phyloP scores from a whole-genome alignment of 331 rosid species.

The Prunus yedoensis region DNA sequence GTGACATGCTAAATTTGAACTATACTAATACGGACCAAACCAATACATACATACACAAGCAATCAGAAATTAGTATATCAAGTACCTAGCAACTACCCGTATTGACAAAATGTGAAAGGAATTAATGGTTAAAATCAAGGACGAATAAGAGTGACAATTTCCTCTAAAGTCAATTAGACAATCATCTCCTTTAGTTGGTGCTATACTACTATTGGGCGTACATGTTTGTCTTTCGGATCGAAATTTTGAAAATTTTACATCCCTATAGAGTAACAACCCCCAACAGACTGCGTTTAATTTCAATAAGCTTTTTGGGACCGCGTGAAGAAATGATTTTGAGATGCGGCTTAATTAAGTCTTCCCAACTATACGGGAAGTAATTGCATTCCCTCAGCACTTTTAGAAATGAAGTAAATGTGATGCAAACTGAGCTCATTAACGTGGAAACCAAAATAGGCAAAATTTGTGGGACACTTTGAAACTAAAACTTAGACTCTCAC shows the following conservation, averaged over 20 bases:
- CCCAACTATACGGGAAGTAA: not conserved
- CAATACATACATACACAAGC: not conserved
- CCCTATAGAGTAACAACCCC: not conserved
- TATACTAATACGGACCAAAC: not conserved
- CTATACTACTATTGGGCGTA: not conserved
- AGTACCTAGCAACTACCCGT: not conserved
- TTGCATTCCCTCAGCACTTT: not conserved
- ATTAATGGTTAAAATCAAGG: not conserved
- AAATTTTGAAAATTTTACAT: not conserved
- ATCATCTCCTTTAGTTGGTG: not conserved
- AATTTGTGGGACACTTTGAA: not conserved
- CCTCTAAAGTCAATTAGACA: not conserved
- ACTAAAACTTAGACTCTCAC: not conserved
- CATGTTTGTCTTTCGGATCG: not conserved
- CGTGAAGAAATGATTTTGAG: not conserved
- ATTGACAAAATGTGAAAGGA: not conserved
- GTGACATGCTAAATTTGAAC: not conserved
- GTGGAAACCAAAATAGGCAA: not conserved
- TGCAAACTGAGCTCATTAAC: conserved; percentile 1
- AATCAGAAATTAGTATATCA: not conserved
- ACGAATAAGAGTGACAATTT: not conserved
- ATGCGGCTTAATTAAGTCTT: not conserved
- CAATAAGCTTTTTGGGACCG: not conserved
- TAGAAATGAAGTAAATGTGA: not conserved
- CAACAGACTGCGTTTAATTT: conserved; percentile 3